phyloP scores from a whole-genome alignment of 495 filamentous ascomycete species.

The Aspergillus wentii region DNA sequence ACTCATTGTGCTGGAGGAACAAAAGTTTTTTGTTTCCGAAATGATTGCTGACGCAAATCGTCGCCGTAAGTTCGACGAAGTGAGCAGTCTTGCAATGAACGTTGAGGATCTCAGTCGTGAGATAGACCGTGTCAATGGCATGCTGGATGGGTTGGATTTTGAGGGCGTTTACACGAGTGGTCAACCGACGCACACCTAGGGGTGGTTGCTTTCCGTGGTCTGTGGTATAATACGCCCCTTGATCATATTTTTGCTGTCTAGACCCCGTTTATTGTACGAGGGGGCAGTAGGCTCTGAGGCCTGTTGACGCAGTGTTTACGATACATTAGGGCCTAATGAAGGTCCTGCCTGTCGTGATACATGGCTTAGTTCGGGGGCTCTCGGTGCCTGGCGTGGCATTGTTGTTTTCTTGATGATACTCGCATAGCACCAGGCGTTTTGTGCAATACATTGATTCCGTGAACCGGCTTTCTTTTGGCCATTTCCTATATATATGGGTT shows the following conservation, averaged over 20 bases:
- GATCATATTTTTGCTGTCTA: conserved; percentile 9
- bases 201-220: conserved; percentile 3
- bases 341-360: conserved; percentile 1
- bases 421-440: conserved; percentile 29
- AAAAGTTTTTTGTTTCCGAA: conserved; percentile 82
- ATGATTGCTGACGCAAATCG: conserved; percentile 84
- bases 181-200: conserved; percentile 11
- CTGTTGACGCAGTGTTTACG: background rate
- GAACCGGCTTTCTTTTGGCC: too few relatives aligned
- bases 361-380: background rate
- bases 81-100: conserved; percentile 72
- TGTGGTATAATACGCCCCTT: conserved; percentile 2
- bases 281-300: background rate
- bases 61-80: conserved; percentile 84
- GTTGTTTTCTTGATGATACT: conserved; percentile 14
- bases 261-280: conserved; percentile 3
- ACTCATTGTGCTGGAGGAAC: conserved; percentile 89
- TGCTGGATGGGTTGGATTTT: conserved; percentile 46
- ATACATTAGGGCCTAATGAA: too few relatives aligned
- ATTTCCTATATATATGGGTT: too few relatives aligned
- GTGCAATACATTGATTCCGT: too few relatives aligned
- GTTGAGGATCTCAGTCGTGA: conserved; percentile 79
- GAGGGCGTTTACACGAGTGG: conserved; percentile 43
- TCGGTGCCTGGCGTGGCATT: conserved; percentile 10
- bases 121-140: conserved; percentile 62